Base-by-base conservation (phyloP, 1,284 basidiomycete genomes). In the Rhodotorula sp. region DNA sequence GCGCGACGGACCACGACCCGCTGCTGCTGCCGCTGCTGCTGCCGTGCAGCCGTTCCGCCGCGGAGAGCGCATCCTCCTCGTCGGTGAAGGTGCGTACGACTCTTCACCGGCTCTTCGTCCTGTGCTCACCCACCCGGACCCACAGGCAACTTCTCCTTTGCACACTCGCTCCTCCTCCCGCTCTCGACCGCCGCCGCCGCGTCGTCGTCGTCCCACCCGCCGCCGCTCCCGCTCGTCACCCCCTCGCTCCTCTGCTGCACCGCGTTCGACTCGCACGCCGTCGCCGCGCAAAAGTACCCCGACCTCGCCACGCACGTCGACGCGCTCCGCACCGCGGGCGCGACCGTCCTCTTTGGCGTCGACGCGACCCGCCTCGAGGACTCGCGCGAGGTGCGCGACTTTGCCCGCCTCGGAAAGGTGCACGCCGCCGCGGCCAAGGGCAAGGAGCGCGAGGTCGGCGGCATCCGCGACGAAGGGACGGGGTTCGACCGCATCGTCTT, bases 121-220 rank as follows among this genome's bases (percentile, higher is more conserved):
- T 45, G 5, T 34, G 50, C 61, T 49, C 4, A 53, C 48, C 10
- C 49, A 44, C 12, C 14, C 25, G 5, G 0, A 0, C 52, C 8
- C 19, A 23, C 66, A 82, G 85, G 92, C 42, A 94, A 98, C 81
- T 98, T 99, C 78, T 96, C 93, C 1, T 99, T 94, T 79, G 86
- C 94, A 1, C 87, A 87, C 34, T 89, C 93, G 13, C 85, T 98
- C 12, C 82, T 92, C 21, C 75, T 81, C 14, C 70, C 70, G 1
- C 27, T n/a, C 2, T 64, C 70, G 13, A 8, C 56, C 17, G 23
- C 61, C 34, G 45, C 64, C 34, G 57, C 56, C n/a, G 57, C 57
- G n/a, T 46, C 45, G 1, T 27, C 58, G 7, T 42, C 44, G 2
- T 10, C 48, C 4, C 19, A 41, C 23, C 8, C 56, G 4, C 25